Percentiles rank a stretch among this genome's conserved stretches.
phyloP scores from a whole-genome alignment of 2,329 filamentous ascomycete species.

The Orbilia brochopaga region DNA sequence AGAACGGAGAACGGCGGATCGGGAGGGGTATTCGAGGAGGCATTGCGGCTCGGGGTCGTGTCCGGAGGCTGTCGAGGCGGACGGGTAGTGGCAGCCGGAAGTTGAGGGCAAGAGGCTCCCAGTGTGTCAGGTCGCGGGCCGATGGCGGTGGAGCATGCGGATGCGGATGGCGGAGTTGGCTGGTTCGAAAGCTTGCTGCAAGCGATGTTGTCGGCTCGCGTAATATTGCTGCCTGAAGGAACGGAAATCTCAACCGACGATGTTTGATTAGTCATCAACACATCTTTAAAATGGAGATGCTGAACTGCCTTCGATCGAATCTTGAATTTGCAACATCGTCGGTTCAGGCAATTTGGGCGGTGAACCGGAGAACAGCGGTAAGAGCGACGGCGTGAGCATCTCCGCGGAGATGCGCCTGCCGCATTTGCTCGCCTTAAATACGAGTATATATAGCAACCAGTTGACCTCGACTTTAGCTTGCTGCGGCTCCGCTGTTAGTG shows the following conservation, averaged over 20 bases:
- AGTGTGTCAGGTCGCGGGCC: conserved; percentile 19
- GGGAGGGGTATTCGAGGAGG: conserved; percentile 50
- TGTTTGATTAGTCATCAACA: neutral
- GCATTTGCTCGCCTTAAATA: no score
- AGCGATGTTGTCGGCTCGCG: conserved; percentile 45
- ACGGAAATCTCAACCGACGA: conserved; percentile 18
- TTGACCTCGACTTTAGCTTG: conserved; percentile 7
- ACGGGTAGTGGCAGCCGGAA: conserved; percentile 16
- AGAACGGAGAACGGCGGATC: conserved; percentile 48
- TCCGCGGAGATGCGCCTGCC: neutral
- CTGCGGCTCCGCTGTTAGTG: neutral
- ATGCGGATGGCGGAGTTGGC: conserved; percentile 17
- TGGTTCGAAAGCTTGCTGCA: conserved; percentile 39
- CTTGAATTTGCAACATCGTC: no score
- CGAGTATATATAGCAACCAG: neutral
- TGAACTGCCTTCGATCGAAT: neutral
- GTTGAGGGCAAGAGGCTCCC: conserved; percentile 11
- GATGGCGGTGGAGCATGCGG: conserved; percentile 4
- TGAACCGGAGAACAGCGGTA: neutral
- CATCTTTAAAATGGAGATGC: neutral
- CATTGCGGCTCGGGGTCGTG: conserved; percentile 25
- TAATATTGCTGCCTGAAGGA: conserved; percentile 3
- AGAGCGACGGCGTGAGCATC: neutral
- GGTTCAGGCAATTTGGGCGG: no score
- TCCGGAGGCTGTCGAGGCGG: neutral